Evolutionary conservation across 2,329 filamentous ascomycete species (phyloP).

Genomic region (Fusarium tuaranense): DNA sequence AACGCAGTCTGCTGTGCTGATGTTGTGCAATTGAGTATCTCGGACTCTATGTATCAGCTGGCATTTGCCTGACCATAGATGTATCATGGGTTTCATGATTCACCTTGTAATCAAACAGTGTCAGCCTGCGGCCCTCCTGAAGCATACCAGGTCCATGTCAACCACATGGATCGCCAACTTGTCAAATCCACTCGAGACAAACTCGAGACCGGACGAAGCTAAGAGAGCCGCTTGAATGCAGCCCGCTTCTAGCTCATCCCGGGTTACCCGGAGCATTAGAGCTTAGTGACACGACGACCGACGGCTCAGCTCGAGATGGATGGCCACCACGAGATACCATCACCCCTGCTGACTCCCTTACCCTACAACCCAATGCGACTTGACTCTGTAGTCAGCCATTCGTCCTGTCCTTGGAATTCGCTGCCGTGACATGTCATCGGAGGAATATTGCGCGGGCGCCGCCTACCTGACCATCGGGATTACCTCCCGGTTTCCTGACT

Average conservation of each 20-base stretch:
- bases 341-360: constrained; percentile 4
- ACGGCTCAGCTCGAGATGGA: background rate
- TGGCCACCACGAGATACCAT: background rate
- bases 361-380: constrained; percentile 12
- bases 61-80: background rate
- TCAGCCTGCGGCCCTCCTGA: background rate
- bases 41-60: background rate
- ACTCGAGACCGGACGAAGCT: background rate
- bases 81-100: background rate
- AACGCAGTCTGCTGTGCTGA: background rate
- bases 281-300: background rate
- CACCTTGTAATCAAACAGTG: background rate
- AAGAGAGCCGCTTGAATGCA: background rate
- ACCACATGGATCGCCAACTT: background rate
- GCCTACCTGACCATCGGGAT: constrained; percentile 12
- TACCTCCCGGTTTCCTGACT: constrained; percentile 19
- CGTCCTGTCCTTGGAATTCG: background rate
- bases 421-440: constrained; percentile 22
- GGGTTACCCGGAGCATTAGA: background rate
- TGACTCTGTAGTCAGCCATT: background rate
- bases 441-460: constrained; percentile 13
- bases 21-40: background rate
- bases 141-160: background rate
- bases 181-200: background rate
- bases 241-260: background rate